Percentiles rank a stretch among this genome's conserved stretches.
Conservation (phyloP, 192 early-diverging fungal genomes). For the Rhizophagus clarus region DNA sequence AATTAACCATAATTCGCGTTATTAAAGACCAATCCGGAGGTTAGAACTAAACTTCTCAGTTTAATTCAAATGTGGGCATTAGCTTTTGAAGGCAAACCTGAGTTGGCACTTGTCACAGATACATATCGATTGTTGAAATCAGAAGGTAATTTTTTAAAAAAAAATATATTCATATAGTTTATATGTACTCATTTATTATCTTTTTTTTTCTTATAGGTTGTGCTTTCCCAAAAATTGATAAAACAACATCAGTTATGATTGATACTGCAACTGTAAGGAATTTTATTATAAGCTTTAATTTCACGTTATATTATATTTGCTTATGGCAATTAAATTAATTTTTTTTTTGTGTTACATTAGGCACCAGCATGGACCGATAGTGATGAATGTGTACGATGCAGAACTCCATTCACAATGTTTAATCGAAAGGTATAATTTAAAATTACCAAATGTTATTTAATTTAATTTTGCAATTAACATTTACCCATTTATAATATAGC, state of each 20-base stretch:
- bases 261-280: conserved; percentile 81
- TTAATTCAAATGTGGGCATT: conserved; percentile 92
- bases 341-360: conserved; percentile 44
- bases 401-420: conserved; percentile 88
- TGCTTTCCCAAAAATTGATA: conserved; percentile 71
- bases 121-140: conserved; percentile 81
- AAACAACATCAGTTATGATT: conserved; percentile 59
- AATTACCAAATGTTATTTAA: not conserved
- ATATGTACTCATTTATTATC: not conserved
- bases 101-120: conserved; percentile 77
- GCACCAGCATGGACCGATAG: conserved; percentile 97
- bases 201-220: conserved; percentile 37
- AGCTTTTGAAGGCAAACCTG: conserved; percentile 76
- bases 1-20: not conserved
- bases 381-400: conserved; percentile 91
- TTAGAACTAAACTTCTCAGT: conserved; percentile 71
- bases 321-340: not conserved
- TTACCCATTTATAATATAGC: conserved; percentile 42
- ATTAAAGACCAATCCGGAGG: conserved; percentile 67
- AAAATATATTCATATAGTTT: not conserved
- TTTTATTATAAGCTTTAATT: conserved; percentile 1
- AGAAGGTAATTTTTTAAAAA: conserved; percentile 49
- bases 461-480: not conserved
- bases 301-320: not conserved
- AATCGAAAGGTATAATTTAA: conserved; percentile 75